Percentiles rank a stretch among this genome's conserved stretches.
Evolutionary conservation across 1,284 basidiomycete genomes (phyloP).

Genomic region (Malassezia yamatoensis): DNA sequence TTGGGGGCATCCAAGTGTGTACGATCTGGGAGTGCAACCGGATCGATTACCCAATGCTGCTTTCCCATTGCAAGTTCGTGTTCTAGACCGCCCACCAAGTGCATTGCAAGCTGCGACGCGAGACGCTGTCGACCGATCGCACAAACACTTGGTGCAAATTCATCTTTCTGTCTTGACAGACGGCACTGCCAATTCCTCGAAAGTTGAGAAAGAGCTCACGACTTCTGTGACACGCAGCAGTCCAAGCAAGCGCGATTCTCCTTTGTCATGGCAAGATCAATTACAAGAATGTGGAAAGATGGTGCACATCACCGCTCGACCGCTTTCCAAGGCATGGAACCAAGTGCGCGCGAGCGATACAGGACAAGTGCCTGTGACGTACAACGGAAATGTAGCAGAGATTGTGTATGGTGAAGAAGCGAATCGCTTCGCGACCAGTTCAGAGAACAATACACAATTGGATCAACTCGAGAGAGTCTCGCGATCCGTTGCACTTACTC

Average conservation of each 20-base stretch:
- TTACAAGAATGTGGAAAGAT: conserved; percentile 24
- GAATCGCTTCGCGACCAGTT: not conserved
- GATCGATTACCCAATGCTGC: not conserved
- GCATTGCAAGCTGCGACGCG: conserved; percentile 44
- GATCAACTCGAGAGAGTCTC: conserved; percentile 11
- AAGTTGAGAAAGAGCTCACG: not conserved
- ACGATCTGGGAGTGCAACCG: not conserved
- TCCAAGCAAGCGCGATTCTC: too few species aligned
- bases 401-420: conserved; percentile 15
- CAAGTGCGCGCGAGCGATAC: not conserved
- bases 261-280: conserved; percentile 19
- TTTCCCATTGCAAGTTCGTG: conserved; percentile 27
- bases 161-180: conserved; percentile 21
- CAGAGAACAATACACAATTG: not conserved
- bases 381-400: conserved; percentile 16
- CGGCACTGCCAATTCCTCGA: not conserved
- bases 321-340: not conserved
- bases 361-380: conserved; percentile 16
- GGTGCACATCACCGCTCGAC: conserved; percentile 23
- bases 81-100: conserved; percentile 41
- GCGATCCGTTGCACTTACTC: not conserved
- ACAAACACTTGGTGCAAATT: conserved; percentile 39
- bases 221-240: too few species aligned
- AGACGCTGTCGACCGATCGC: conserved; percentile 30
- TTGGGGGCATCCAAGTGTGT: not conserved